These are phyloP conservation scores for Leishmania turanica DNA, from an alignment of 208 protist species.

Conservation along the genomic window DNA sequence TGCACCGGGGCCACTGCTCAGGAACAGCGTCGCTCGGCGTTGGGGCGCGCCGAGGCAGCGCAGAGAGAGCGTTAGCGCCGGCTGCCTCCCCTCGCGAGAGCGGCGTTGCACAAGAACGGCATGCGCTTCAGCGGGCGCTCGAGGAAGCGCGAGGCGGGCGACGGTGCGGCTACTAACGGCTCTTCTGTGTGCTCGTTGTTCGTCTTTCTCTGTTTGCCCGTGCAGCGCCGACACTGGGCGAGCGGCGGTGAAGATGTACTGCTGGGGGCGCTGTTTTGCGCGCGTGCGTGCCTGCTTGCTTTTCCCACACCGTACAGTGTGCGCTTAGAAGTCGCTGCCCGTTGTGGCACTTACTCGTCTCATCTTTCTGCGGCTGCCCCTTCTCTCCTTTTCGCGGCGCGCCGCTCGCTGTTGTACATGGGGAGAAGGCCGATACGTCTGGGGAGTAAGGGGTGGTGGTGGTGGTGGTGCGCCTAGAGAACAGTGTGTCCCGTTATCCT, in stretches of 20 bases:
- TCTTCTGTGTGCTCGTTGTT: background rate
- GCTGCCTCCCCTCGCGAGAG: background rate
- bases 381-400: background rate
- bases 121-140: slow-evolving; percentile 28
- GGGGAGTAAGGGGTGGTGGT: background rate
- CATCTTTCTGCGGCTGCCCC: background rate
- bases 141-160: slow-evolving; percentile 23
- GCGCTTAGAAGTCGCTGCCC: background rate
- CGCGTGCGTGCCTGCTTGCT: background rate
- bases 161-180: slow-evolving; percentile 5
- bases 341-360: background rate
- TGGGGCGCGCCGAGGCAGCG: background rate
- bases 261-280: background rate
- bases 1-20: background rate
- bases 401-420: background rate
- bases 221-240: background rate
- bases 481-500: background rate
- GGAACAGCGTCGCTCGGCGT: background rate
- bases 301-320: background rate
- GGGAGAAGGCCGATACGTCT: background rate
- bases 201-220: background rate
- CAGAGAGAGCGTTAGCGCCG: background rate
- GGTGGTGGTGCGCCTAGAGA: background rate
- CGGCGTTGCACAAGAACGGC: slow-evolving; percentile 6
- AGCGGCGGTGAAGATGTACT: background rate